Evolutionary conservation across 129 eudicot genomes (phyloP).

Genomic region (Heracleum sosnowskyi): DNA sequence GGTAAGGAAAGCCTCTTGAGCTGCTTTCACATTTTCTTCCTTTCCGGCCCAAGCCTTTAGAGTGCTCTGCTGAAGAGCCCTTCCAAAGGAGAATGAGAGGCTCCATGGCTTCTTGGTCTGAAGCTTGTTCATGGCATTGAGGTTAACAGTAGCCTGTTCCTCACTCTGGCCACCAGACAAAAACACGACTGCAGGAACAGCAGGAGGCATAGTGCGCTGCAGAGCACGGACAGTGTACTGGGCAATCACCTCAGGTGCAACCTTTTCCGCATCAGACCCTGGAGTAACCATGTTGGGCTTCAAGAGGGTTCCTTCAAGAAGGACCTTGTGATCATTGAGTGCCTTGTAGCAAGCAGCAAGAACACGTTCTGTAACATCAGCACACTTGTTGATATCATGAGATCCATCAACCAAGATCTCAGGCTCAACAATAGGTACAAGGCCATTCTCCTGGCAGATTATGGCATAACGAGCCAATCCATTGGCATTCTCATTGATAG

Average conservation of each 20-base stretch:
- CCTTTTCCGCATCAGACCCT: conserved; percentile 73
- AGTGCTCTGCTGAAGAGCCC: conserved; percentile 90
- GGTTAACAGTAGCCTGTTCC: conserved; percentile 75
- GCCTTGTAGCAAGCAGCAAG: conserved; percentile 98
- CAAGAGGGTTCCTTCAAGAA: conserved; percentile 85
- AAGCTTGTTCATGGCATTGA: conserved; percentile 85
- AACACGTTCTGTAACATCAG: conserved; percentile 85
- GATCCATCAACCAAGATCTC: conserved; percentile 90
- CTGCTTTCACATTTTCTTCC: conserved; percentile 57
- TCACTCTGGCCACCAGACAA: conserved; percentile 97
- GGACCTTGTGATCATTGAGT: conserved; percentile 83
- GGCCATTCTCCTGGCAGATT: conserved; percentile 90
- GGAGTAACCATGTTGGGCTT: conserved; percentile 99
- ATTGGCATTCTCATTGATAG: conserved; percentile 82
- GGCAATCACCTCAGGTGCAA: conserved; percentile 78
- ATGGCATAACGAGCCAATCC: conserved; percentile 93
- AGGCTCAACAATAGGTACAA: conserved; percentile 89
- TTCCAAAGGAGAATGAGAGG: conserved; percentile 75
- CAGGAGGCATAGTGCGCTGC: conserved; percentile 85
- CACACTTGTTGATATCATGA: conserved; percentile 75
- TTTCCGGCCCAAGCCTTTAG: conserved; percentile 90
- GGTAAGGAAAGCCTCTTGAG: conserved; percentile 70
- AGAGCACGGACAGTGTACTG: conserved; percentile 85
- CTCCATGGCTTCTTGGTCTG: conserved; percentile 88
- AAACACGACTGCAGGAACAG: conserved; percentile 87